Conservation (phyloP, 148 eudicot species). For the Rhododendron simsii region DNA sequence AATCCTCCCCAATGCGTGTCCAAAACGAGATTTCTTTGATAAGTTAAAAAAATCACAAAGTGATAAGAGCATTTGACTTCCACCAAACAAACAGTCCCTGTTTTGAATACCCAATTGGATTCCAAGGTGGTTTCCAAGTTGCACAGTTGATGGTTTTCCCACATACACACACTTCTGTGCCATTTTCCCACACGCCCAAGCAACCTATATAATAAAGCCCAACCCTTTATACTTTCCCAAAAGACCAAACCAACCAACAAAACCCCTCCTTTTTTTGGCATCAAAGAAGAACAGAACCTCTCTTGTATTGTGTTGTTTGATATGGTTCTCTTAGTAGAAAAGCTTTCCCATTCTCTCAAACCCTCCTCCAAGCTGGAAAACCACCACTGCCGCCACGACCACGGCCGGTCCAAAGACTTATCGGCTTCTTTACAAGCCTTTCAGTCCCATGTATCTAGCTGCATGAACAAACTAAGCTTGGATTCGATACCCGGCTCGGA, state of each 20-base stretch:
- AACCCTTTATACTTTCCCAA: not conserved
- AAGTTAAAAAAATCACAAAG: not conserved
- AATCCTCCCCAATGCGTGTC: not conserved
- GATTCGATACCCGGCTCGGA: conserved; percentile 24
- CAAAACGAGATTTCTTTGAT: not conserved
- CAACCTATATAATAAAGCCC: not conserved
- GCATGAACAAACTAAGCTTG: conserved; percentile 19
- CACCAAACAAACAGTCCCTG: not conserved
- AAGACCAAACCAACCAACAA: not conserved
- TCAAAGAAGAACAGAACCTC: not conserved
- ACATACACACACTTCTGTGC: not conserved
- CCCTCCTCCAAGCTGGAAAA: conserved; percentile 32
- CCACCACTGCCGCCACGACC: conserved; percentile 4
- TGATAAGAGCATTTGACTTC: conserved; percentile 30
- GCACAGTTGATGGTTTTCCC: not conserved
- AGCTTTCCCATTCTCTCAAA: conserved; percentile 20
- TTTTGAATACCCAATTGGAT: not conserved
- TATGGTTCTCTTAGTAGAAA: conserved; percentile 43
- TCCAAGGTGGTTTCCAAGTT: not conserved
- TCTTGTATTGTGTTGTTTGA: not conserved
- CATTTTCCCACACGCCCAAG: not conserved
- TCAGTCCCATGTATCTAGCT: conserved; percentile 23
- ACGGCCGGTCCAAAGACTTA: conserved; percentile 11
- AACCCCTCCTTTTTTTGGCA: not conserved
- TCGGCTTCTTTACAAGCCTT: conserved; percentile 36